Conservation (phyloP, 495 filamentous ascomycete genomes). For the Penicillium samsonianum region DNA sequence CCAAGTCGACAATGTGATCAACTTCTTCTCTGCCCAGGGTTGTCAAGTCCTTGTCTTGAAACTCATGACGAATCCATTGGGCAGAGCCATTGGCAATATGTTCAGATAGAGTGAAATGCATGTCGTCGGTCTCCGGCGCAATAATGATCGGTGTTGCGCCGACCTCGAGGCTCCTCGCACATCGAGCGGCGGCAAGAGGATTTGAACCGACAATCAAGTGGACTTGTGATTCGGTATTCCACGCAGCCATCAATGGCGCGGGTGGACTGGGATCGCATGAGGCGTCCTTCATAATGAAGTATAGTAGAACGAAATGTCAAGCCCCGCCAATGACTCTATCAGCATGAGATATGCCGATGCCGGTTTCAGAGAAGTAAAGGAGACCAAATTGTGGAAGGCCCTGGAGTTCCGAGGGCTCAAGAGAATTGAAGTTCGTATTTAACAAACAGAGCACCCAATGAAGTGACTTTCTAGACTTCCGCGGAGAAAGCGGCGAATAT, state of each 20-base stretch:
- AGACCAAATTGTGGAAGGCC: constrained; percentile 1
- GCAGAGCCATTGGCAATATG: constrained; percentile 72
- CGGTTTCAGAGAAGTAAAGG: background rate
- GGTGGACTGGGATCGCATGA: constrained; percentile 23
- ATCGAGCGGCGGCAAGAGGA: constrained; percentile 81
- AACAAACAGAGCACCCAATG: constrained; percentile 9
- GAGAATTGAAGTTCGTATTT: constrained; percentile 2
- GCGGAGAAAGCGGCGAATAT: constrained; percentile 33
- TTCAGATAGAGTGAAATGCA: constrained; percentile 72
- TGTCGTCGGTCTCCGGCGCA: constrained; percentile 60
- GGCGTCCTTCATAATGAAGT: constrained; percentile 39
- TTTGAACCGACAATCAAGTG: constrained; percentile 87
- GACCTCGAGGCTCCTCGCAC: constrained; percentile 75
- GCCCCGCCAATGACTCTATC: constrained; percentile 19
- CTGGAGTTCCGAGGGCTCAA: background rate
- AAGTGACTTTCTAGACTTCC: constrained; percentile 21
- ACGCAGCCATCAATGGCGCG: constrained; percentile 69
- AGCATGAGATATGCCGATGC: background rate
- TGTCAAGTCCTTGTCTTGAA: constrained; percentile 73
- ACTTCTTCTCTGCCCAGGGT: constrained; percentile 78
- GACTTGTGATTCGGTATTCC: constrained; percentile 72
- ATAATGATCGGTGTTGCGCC: constrained; percentile 87
- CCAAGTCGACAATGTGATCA: constrained; percentile 77
- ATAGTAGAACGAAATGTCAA: constrained; percentile 21
- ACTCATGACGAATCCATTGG: constrained; percentile 68